Conservation (phyloP, 1,284 basidiomycete species). For the Tausonia pullulans region DNA sequence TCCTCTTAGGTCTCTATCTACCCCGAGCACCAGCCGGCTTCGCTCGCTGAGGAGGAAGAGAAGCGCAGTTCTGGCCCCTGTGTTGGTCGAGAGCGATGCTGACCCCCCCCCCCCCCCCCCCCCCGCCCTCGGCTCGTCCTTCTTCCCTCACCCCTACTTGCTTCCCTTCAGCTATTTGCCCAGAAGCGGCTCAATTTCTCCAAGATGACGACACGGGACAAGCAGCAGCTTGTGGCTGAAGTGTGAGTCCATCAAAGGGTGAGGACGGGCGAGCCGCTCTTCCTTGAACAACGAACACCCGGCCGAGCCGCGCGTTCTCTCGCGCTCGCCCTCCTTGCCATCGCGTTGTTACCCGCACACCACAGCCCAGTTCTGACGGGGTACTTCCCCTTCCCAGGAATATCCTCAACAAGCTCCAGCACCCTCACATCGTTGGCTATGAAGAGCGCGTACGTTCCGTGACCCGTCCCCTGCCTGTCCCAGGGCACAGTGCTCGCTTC, state of each 20-base stretch:
- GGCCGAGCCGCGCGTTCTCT: not conserved
- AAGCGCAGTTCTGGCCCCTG: slow-evolving; percentile 7
- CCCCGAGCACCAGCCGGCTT: no score
- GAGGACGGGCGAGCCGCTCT: no score
- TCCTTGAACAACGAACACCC: no score
- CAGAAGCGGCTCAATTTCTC: slow-evolving; percentile 94
- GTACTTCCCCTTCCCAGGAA: slow-evolving; percentile 46
- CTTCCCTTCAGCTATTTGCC: slow-evolving; percentile 56
- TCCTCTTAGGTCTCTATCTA: not conserved
- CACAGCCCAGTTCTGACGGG: no score
- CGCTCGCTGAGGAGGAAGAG: not conserved
- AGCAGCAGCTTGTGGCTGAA: slow-evolving; percentile 94
- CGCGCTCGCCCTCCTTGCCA: not conserved
- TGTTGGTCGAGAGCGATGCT: not conserved
- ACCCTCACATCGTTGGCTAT: slow-evolving; percentile 91
- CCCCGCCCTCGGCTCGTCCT: not conserved
- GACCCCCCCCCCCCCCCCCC: not conserved
- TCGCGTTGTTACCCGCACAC: not conserved
- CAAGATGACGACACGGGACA: slow-evolving; percentile 80
- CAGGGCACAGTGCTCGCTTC: not conserved
- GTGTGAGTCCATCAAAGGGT: slow-evolving; percentile 51
- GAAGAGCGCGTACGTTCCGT: slow-evolving; percentile 52
- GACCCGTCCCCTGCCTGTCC: not conserved
- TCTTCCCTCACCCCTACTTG: not conserved
- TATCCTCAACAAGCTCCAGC: slow-evolving; percentile 85